These are phyloP conservation scores for Deinandra increscens DNA, from an alignment of 129 eudicot species.

Conservation along the genomic window DNA sequence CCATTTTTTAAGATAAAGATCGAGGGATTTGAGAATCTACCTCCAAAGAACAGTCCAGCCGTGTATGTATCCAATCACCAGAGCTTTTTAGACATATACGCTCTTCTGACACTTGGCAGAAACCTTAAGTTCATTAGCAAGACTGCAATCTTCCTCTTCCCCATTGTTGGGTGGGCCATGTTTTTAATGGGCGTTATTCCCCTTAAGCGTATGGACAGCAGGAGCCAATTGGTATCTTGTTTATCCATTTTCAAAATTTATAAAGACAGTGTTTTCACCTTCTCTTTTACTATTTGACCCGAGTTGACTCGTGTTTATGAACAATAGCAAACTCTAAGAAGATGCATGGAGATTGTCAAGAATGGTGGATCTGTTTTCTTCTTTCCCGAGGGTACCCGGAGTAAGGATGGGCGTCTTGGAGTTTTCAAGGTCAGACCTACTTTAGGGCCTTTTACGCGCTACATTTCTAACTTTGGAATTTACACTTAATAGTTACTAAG, in stretches of 20 bases:
- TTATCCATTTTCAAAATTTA: not conserved
- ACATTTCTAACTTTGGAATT: not conserved
- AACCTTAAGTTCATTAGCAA: constrained; percentile 91
- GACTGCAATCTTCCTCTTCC: constrained; percentile 74
- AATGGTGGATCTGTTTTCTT: constrained; percentile 94
- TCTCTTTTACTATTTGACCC: not conserved
- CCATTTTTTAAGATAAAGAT: constrained; percentile 65
- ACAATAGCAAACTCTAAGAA: constrained; percentile 73
- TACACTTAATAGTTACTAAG: not conserved
- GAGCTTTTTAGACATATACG: constrained; percentile 84
- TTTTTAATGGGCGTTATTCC: constrained; percentile 79
- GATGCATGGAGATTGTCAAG: constrained; percentile 75
- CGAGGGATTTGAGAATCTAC: constrained; percentile 74
- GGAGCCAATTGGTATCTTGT: constrained; percentile 76
- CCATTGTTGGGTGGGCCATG: constrained; percentile 98
- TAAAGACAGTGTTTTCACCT: not conserved
- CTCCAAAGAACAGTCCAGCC: constrained; percentile 67
- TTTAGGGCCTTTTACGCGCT: not conserved
- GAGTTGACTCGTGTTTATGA: constrained; percentile 6
- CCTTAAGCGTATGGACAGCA: constrained; percentile 86
- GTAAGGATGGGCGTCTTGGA: constrained; percentile 76
- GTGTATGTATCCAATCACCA: constrained; percentile 94
- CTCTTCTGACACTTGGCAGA: constrained; percentile 83
- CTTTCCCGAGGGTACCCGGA: constrained; percentile 97
- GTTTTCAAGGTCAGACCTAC: constrained; percentile 63